Evolutionary conservation across 306 rosid species (phyloP), one percentile per base, ranked within the genome.

Genomic region (Cotoneaster glaucophyllus): DNA sequence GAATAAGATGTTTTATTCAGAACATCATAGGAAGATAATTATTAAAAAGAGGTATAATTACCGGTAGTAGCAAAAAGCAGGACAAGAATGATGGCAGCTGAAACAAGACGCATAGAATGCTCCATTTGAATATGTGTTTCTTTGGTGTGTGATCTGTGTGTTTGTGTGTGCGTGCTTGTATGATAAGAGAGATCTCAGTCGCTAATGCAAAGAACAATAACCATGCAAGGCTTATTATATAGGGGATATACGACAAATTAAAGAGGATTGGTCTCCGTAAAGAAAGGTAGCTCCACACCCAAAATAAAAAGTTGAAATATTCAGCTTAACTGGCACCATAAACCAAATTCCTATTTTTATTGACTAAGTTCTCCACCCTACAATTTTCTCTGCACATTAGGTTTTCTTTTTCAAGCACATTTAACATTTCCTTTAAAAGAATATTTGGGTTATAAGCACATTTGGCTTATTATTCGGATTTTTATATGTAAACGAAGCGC

Each of bases 11-110:
- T 6, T 50, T 17, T 50, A 50, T 50, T 17, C 21, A 15, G 17
- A 50, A 15, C 54, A 17, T 19, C 21, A 50, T 50, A 50, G 17
- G 54, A 74, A 45, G 25, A 2, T 15, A 26, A 34, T 61, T 61
- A 58, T 4, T 22, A 4, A 58, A 21, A 26, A 61, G 5, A 26
- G 0, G 21, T 25, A 25, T 24, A 58, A 54, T 1, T 19, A 88
- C 90, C 88, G 3, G 86, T 77, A 69, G 89, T 83, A 13, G 79
- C 71, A 1, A 88, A 79, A 34, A 88, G 85, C 6, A 88, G 66
- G 61, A 83, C 57, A 22, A 88, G 43, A 77, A 88, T 22, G 64
- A 88, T 72, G 4, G 70, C 70, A 50, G 80, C 66, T 67, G 93
- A 81, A 68, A 82, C 58, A 19, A 77, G 6, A 64, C 74, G 71